These are phyloP conservation scores for Fistulinella prunicolor DNA, from an alignment of 768 basidiomycete species.

Conservation along the genomic window DNA sequence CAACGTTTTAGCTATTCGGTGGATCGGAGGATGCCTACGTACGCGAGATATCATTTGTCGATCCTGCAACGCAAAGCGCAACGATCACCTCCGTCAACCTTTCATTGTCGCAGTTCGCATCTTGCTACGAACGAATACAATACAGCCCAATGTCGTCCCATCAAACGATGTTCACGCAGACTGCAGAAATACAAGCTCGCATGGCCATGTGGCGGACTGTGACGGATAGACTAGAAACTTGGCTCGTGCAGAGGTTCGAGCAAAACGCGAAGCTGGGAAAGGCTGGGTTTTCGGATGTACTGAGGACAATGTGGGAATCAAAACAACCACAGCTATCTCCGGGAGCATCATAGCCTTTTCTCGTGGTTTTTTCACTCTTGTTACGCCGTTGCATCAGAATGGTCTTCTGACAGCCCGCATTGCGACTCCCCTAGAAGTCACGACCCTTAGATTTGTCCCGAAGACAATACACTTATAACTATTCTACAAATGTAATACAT, in stretches of 20 bases:
- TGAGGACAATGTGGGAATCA: constrained; percentile 75
- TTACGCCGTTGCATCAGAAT: constrained; percentile 8
- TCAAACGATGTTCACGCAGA: constrained; percentile 77
- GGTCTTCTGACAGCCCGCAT: constrained; percentile 1
- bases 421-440: constrained; percentile 22
- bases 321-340: constrained; percentile 47
- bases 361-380: constrained; percentile 1
- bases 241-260: constrained; percentile 86
- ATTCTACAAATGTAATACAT: constrained; percentile 25
- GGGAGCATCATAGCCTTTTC: constrained; percentile 25
- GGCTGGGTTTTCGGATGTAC: constrained; percentile 85
- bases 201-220: constrained; percentile 78
- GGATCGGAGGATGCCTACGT: constrained; percentile 94
- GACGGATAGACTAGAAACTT: constrained; percentile 80
- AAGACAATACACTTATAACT: constrained; percentile 29
- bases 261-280: constrained; percentile 91
- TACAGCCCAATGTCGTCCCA: constrained; percentile 68
- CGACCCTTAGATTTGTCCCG: constrained; percentile 24
- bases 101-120: constrained; percentile 91
- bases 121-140: constrained; percentile 86
- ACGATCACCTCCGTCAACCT: constrained; percentile 92
- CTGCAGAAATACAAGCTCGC: constrained; percentile 88
- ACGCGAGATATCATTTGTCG: constrained; percentile 90
- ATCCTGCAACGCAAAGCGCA: constrained; percentile 76
- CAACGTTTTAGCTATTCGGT: constrained; percentile 65